phyloP scores from a whole-genome alignment of 1,284 basidiomycete species.

The Blastosporella zonata region DNA sequence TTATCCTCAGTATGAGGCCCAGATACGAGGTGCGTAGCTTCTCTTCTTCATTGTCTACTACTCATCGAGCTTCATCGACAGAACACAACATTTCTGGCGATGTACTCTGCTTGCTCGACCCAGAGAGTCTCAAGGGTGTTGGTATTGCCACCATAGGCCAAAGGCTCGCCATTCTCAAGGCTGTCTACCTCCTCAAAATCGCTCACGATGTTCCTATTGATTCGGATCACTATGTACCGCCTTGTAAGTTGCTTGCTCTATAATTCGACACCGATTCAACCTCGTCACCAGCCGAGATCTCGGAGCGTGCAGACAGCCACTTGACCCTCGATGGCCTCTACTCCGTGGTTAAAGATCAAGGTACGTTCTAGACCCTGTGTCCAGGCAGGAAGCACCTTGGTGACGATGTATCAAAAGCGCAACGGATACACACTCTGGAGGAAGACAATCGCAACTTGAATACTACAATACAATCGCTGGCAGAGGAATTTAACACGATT shows the following conservation, averaged over 20 bases:
- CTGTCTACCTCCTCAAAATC: slow-evolving; percentile 85
- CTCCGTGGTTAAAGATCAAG: slow-evolving; percentile 73
- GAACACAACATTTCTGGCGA: slow-evolving; percentile 92
- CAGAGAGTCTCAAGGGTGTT: slow-evolving; percentile 79
- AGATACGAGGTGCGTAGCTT: slow-evolving; percentile 54
- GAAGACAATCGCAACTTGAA: slow-evolving; percentile 72
- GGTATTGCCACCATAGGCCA: slow-evolving; percentile 87
- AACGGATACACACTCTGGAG: slow-evolving; percentile 68
- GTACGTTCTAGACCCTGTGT: slow-evolving; percentile 36
- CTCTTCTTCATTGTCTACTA: slow-evolving; percentile 12
- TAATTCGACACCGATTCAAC: slow-evolving; percentile 13
- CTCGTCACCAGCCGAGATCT: slow-evolving; percentile 55
- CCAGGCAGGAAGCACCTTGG: slow-evolving; percentile 9
- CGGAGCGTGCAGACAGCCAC: slow-evolving; percentile 52
- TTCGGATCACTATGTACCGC: slow-evolving; percentile 85
- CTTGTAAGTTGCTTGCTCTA: slow-evolving; percentile 57
- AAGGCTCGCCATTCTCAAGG: slow-evolving; percentile 83
- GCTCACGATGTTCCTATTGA: slow-evolving; percentile 82
- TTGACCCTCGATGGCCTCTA: slow-evolving; percentile 68
- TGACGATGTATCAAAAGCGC: slow-evolving; percentile 41
- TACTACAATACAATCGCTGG: slow-evolving; percentile 53
- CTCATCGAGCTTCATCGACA: slow-evolving; percentile 30
- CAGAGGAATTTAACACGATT: slow-evolving; percentile 61
- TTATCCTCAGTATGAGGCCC: slow-evolving; percentile 75
- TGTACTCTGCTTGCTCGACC: slow-evolving; percentile 78